Percentiles rank a stretch among this genome's conserved stretches.
Conservation (phyloP, 2,329 filamentous ascomycete genomes). For the Myotisia sp. region DNA sequence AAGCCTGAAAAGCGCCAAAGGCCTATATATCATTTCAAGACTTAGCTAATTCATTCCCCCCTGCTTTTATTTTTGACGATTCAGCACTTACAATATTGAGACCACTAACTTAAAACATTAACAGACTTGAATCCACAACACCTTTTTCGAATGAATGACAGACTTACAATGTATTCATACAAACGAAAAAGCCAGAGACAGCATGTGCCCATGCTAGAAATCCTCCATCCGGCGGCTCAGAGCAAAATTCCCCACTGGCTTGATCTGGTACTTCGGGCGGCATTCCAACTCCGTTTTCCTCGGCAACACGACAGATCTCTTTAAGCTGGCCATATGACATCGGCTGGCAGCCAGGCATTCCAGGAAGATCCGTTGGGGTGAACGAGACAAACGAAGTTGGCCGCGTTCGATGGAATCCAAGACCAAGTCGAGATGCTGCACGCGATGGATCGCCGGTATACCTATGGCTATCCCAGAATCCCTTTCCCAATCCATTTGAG, state of each 20-base stretch:
- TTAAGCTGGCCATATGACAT: conserved; percentile 9
- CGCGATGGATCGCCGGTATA: background rate
- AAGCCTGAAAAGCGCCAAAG: conserved; percentile 31
- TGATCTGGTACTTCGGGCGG: conserved; percentile 1
- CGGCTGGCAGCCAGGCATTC: conserved; percentile 3
- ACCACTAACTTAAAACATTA: conserved; percentile 11
- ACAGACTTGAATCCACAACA: background rate
- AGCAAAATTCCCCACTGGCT: conserved; percentile 2
- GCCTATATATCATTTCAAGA: conserved; percentile 14
- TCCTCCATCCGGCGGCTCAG: conserved; percentile 20
- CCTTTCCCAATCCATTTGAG: too few species aligned
- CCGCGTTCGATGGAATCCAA: conserved; percentile 1
- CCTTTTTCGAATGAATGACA: background rate
- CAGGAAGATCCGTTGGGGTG: conserved; percentile 8
- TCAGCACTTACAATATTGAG: conserved; percentile 22
- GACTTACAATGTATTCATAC: conserved; percentile 22
- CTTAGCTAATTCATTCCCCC: too few species aligned
- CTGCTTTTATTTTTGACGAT: too few species aligned
- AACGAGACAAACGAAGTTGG: conserved; percentile 4
- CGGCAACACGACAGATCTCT: conserved; percentile 6
- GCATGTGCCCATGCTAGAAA: conserved; percentile 22
- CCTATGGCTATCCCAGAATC: too few species aligned
- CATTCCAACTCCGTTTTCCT: background rate
- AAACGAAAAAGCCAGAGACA: conserved; percentile 16
- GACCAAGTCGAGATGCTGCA: background rate